Percentiles rank a stretch among this genome's conserved stretches.
Evolutionary conservation across 1,284 basidiomycete genomes (phyloP).

Genomic region (Microbotryum saponariae): DNA sequence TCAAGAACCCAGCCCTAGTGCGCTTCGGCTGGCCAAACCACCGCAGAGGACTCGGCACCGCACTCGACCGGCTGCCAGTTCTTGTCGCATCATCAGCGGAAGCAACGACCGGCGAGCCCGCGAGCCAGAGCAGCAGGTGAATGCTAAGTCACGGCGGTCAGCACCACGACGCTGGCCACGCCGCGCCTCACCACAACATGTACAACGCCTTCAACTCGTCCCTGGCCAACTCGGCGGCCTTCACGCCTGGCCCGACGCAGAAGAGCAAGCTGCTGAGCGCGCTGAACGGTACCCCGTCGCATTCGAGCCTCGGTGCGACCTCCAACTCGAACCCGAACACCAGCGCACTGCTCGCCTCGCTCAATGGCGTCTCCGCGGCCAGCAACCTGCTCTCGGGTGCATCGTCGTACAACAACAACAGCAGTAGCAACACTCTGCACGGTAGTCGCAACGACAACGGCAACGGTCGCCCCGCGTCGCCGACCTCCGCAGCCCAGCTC

Average conservation of each 20-base stretch:
- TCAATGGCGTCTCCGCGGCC: conserved; percentile 2
- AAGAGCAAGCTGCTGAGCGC: conserved; percentile 7
- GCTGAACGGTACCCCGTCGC: conserved; percentile 1
- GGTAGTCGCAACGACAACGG: conserved; percentile 5
- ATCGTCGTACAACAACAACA: conserved; percentile 19
- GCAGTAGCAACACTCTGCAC: conserved; percentile 17
- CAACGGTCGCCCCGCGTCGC: conserved; percentile 2
- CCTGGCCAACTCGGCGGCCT: background rate
- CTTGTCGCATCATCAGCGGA: too few relatives aligned
- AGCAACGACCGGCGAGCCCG: too few relatives aligned
- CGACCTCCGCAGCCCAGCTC: background rate
- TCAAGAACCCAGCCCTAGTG: too few relatives aligned
- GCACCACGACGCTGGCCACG: too few relatives aligned
- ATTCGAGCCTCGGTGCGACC: background rate
- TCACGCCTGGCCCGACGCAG: background rate
- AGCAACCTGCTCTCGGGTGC: background rate
- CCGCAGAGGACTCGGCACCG: too few relatives aligned
- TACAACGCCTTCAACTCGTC: background rate
- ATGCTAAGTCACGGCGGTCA: too few relatives aligned
- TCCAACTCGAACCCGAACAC: background rate
- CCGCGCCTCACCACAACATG: background rate
- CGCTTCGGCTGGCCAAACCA: too few relatives aligned
- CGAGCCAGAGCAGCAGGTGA: too few relatives aligned
- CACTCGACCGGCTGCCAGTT: too few relatives aligned
- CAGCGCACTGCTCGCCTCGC: conserved; percentile 7